Evolutionary conservation across 495 filamentous ascomycete genomes (phyloP), one percentile per base, ranked within the genome.

Genomic region (Clohesyomyces aquaticus): DNA sequence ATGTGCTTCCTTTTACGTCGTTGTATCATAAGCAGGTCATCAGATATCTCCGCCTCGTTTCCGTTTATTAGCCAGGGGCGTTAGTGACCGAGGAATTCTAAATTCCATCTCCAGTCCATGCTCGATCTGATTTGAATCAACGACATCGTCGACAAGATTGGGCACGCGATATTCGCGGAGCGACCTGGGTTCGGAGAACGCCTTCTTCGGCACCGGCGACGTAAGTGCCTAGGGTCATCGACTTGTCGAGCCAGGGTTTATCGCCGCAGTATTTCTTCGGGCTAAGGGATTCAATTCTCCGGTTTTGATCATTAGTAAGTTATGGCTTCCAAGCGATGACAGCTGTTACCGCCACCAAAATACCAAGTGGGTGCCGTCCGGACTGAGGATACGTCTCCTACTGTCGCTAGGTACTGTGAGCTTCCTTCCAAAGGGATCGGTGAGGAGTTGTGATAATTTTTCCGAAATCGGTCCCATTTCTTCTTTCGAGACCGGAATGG

Each of bases 341-440:
- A 6, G 32, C 32, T 38, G 14, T 6, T 38, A 38, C 6, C 32
- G 10, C 65, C 56, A 69, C 66, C 66, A 69, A 27, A 69, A 69
- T 1, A 65, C 61, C 9, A 49, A 45, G 27, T 38, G 62, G 26
- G 61, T 57, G 14, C 66, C 66, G 59, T 69, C 66, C 3, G 56
- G 11, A 49, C 55, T 69, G 29, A 65, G 27, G 11, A 65, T 18
- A 22, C 66, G 41, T 27, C 66, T 59, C 42, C n/a, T 48, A 19
- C n/a, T 51, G 11, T 32, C 42, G 35, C 46, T 38, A 6, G 12
- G 9, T 3, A 22, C 1, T 11, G 35, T 21, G 56, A 66, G 67
- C 18, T 62, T 66, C 32, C 67, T 21, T 18, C 67, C 67, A 52
- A 70, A 70, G 23, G 67, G 67, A 22, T 70, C 67, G 16, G 49